Evolutionary conservation across 148 eudicot species (phyloP).

Genomic region (Chenopodium suecicum): DNA sequence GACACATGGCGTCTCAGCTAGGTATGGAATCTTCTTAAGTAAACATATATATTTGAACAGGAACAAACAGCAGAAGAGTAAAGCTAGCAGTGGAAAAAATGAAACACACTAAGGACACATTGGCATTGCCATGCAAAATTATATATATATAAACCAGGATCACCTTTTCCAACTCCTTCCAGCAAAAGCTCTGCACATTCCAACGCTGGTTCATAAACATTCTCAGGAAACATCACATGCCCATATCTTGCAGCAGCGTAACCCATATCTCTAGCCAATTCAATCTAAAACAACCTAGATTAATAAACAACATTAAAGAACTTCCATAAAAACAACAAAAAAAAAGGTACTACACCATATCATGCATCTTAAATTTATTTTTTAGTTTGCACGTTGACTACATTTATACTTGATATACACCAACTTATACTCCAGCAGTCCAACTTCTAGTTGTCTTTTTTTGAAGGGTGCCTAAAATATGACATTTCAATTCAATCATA

Average conservation of each 20-base stretch:
- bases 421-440: neutral
- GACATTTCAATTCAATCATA: neutral
- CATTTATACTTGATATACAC: neutral
- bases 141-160: neutral
- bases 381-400: too few relatives aligned
- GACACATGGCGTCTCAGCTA: neutral
- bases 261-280: conserved; percentile 95
- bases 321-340: neutral
- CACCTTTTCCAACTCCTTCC: conserved; percentile 97
- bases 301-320: conserved; percentile 44
- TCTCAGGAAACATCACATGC: conserved; percentile 98
- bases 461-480: too few relatives aligned
- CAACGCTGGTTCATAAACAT: conserved; percentile 91
- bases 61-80: neutral
- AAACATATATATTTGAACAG: neutral
- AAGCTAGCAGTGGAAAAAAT: neutral
- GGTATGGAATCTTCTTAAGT: neutral
- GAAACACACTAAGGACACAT: neutral
- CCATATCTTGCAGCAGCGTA: conserved; percentile 98
- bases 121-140: neutral
- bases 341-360: neutral
- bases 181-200: conserved; percentile 89
- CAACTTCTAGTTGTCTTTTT: too few relatives aligned
- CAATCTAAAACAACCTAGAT: conserved; percentile 95
- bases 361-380: neutral